Evolutionary conservation across 768 basidiomycete genomes (phyloP).

Genomic region (Podaxis sp.): DNA sequence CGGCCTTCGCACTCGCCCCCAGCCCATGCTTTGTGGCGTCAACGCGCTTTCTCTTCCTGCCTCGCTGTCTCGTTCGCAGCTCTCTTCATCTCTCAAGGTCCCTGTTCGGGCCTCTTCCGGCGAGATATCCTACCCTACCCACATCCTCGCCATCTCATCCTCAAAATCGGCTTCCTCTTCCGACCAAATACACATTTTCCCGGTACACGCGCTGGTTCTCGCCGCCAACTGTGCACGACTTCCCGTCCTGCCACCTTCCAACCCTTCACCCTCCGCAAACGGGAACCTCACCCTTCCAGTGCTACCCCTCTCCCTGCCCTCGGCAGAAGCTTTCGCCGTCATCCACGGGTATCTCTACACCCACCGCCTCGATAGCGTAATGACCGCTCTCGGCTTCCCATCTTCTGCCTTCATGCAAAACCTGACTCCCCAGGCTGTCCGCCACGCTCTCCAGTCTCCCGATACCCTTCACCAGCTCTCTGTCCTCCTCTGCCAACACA

Average conservation of each 20-base stretch:
- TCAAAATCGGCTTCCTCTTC: conserved; percentile 36
- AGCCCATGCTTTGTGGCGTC: conserved; percentile 53
- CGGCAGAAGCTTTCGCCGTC: conserved; percentile 63
- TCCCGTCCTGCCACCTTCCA: conserved; percentile 44
- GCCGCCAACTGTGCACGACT: conserved; percentile 60
- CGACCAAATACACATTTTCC: conserved; percentile 50
- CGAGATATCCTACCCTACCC: conserved; percentile 45
- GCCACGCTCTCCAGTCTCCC: conserved; percentile 44
- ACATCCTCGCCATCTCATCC: conserved; percentile 54
- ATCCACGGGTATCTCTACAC: conserved; percentile 70
- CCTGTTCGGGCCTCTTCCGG: conserved; percentile 31
- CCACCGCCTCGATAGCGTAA: conserved; percentile 55
- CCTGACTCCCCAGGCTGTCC: conserved; percentile 42
- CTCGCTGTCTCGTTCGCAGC: conserved; percentile 62
- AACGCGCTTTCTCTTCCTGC: conserved; percentile 50
- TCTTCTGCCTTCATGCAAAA: conserved; percentile 43
- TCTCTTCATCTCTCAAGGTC: conserved; percentile 57
- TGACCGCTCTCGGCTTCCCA: conserved; percentile 62
- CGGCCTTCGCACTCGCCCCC: conserved; percentile 46
- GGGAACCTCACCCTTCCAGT: conserved; percentile 55
- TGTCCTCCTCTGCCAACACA: conserved; percentile 46
- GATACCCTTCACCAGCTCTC: conserved; percentile 55
- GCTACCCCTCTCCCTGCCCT: conserved; percentile 67
- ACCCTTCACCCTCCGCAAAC: conserved; percentile 23
- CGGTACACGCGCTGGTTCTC: conserved; percentile 61